Evolutionary conservation across 2,329 filamentous ascomycete species (phyloP).

Genomic region (Cladophialophora chaetospira): DNA sequence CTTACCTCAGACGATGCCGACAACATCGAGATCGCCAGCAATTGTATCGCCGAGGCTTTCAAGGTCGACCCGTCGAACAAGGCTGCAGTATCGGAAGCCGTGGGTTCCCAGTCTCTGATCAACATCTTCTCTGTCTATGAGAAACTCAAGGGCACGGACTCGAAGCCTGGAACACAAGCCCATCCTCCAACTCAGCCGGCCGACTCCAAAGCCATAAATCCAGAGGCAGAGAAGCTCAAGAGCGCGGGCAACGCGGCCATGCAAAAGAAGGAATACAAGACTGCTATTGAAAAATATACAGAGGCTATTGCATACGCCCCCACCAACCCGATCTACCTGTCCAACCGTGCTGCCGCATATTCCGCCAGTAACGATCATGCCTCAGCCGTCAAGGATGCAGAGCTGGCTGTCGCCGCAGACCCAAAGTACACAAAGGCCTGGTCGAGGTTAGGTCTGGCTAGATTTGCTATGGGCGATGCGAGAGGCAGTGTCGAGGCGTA

Average conservation of each 20-base stretch:
- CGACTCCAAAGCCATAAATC: slow-evolving; percentile 46
- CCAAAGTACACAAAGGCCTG: slow-evolving; percentile 96
- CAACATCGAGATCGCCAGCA: slow-evolving; percentile 88
- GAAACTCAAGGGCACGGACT: slow-evolving; percentile 74
- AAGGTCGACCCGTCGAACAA: slow-evolving; percentile 84
- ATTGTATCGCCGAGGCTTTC: slow-evolving; percentile 94
- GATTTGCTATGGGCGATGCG: slow-evolving; percentile 87
- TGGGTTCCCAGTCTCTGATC: slow-evolving; percentile 83
- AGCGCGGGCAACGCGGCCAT: slow-evolving; percentile 90
- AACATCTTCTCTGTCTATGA: slow-evolving; percentile 96
- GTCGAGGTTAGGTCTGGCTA: slow-evolving; percentile 87
- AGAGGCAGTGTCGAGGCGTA: slow-evolving; percentile 95
- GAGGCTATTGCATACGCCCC: slow-evolving; percentile 80
- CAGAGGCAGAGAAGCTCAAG: slow-evolving; percentile 86
- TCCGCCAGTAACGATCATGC: slow-evolving; percentile 81
- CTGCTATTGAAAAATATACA: slow-evolving; percentile 84
- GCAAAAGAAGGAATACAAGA: slow-evolving; percentile 84
- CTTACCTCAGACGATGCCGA: slow-evolving; percentile 86
- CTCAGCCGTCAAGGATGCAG: slow-evolving; percentile 81
- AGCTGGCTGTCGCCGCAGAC: slow-evolving; percentile 84
- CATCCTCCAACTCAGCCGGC: slow-evolving; percentile 40
- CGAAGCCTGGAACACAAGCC: slow-evolving; percentile 46
- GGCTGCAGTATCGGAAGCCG: slow-evolving; percentile 70
- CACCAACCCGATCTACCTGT: slow-evolving; percentile 92
- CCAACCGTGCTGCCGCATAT: slow-evolving; percentile 94